Base-by-base conservation (phyloP, 805 yeast genomes). In the Saturnispora halmiae region DNA sequence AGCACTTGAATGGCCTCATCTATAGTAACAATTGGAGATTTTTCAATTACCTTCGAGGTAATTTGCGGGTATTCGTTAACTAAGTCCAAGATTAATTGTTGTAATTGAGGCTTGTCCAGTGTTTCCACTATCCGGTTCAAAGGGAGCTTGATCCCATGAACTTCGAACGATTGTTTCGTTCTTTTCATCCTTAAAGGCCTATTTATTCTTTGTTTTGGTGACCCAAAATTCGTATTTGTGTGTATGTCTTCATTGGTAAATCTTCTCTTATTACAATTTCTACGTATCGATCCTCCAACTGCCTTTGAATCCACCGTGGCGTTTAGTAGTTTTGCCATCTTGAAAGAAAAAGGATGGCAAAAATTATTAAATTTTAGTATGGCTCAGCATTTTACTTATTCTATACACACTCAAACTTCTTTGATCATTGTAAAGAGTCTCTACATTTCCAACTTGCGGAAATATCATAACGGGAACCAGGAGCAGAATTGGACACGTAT, bases 401-500 rank as follows among this genome's bases (percentile, higher is more conserved):
- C n/a, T n/a, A n/a, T n/a, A n/a, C n/a, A n/a, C n/a, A n/a, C n/a
- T n/a, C n/a, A n/a, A n/a, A n/a, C n/a, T n/a, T n/a, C n/a, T n/a
- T n/a, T n/a, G n/a, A n/a, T n/a, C n/a, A n/a, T n/a, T n/a, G n/a
- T n/a, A n/a, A n/a, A n/a, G n/a, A n/a, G n/a, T 34, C 38, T 27
- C 67, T 72, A 22, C 84, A 80, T 49, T 75, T 78, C 92, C 95
- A 90, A 52, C 80, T 82, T 42, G 81, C 76, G 26, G 70, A 68
- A 31, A 92, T 66, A 56, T 92, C 99, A 95, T 95, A 92, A 56
- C 98, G 70, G 31, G 92, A 79, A 1, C 96, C 95, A 45, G 78
- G 77, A 5, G 97, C 96, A 46, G 75, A 75, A 59, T 75, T 75
- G 54, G 95, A 83, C 15, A 90, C 90, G 52, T 92, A 92, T 58